Conservation (phyloP, 768 basidiomycete genomes). For the Grammothele lineata region DNA sequence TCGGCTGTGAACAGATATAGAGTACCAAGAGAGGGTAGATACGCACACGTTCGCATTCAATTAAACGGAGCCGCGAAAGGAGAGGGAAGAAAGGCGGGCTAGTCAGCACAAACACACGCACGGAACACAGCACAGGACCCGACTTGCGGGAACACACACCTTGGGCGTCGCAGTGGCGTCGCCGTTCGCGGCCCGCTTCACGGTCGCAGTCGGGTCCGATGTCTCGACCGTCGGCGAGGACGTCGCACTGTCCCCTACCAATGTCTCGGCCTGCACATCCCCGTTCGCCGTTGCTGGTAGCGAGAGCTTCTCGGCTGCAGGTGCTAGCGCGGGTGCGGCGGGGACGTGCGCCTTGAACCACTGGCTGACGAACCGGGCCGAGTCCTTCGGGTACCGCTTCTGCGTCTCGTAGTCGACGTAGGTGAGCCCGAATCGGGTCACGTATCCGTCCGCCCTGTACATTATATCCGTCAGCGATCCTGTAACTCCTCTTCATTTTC, state of each 20-base stretch:
- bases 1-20: background rate
- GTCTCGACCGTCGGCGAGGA: slow-evolving; percentile 9
- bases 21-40: too few relatives aligned
- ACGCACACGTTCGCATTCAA: too few relatives aligned
- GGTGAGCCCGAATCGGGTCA: slow-evolving; percentile 65
- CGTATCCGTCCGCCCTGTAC: slow-evolving; percentile 57
- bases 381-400: slow-evolving; percentile 61
- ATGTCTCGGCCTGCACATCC: background rate
- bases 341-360: slow-evolving; percentile 31
- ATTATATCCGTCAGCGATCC: background rate
- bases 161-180: slow-evolving; percentile 3
- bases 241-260: slow-evolving; percentile 1
- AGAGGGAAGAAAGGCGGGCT: background rate
- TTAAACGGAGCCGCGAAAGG: background rate
- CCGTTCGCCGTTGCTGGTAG: background rate
- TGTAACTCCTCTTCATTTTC: background rate
- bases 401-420: slow-evolving; percentile 71
- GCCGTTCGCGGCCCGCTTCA: slow-evolving; percentile 10
- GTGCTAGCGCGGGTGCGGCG: background rate
- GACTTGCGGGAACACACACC: slow-evolving; percentile 3
- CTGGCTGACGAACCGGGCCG: slow-evolving; percentile 47
- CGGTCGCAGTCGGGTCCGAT: background rate
- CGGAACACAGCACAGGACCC: too few relatives aligned
- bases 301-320: slow-evolving; percentile 1
- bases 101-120: too few relatives aligned